Base-by-base conservation (phyloP, 2,329 filamentous ascomycete genomes). In the Hypoxylon sp. region DNA sequence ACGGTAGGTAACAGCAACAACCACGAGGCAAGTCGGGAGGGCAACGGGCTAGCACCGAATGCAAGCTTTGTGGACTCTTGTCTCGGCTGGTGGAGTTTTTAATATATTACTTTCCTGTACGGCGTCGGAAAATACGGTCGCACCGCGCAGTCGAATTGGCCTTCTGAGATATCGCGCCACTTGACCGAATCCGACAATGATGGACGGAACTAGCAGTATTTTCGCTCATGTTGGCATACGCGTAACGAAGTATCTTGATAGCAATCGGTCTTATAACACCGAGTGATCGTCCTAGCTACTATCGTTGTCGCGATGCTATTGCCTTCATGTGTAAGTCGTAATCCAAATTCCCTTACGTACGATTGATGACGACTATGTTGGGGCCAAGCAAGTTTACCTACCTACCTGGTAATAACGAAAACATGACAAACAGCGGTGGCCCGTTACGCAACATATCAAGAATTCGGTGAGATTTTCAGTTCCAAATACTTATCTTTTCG, bases 111-210 rank as follows among this genome's bases (percentile, higher is more conserved):
- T 61, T 11, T 13, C 50, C 50, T 56, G 37, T 24, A 24, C 51
- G 61, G 64, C n/a, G n/a, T 30, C 61, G 58, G 61, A 37, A 59
- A 37, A 59, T 30, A 54, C 24, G 54, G 64, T 67, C 28, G 55
- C 58, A 59, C 64, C 26, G 61, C 61, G 51, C 55, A 17, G 41
- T 50, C 32, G 55, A 59, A 59, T 61, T 61, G 64, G 32, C 20
- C 52, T 50, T 64, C 50, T 67, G 51, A 41, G 56, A 59, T 54
- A 64, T 56, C 43, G 58, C 59, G 52, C 56, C 54, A 56, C 58
- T 57, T 58, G 43, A 55, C 52, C 48, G 39, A 48, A 52, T 57
- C 20, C 24, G 46, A 48, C 37, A 54, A 47, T 46, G 41, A 37
- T 62, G 52, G 24, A 34, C 56, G 54, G 49, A 55, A 50, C 46